phyloP scores from a whole-genome alignment of 2,329 filamentous ascomycete species.

The Trichoderma koningii region DNA sequence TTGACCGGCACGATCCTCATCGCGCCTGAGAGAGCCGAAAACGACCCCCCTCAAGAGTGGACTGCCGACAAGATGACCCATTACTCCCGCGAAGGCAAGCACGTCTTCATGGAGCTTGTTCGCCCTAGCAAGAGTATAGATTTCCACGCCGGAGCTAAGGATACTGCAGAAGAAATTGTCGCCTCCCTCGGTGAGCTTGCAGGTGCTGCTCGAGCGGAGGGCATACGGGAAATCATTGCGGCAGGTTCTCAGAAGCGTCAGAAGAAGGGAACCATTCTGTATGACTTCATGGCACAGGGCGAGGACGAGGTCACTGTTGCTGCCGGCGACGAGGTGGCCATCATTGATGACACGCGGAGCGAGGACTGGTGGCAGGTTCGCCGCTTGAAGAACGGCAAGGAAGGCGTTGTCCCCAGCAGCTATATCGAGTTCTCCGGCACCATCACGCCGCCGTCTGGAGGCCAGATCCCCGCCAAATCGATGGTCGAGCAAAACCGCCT shows the following conservation, averaged over 20 bases:
- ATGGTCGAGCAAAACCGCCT: slow-evolving; percentile 74
- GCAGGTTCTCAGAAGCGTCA: slow-evolving; percentile 70
- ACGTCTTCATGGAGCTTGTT: slow-evolving; percentile 93
- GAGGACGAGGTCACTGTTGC: slow-evolving; percentile 94
- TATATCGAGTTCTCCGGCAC: slow-evolving; percentile 87
- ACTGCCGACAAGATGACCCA: slow-evolving; percentile 93
- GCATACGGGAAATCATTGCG: slow-evolving; percentile 80
- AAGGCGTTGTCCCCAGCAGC: slow-evolving; percentile 94
- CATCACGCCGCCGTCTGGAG: slow-evolving; percentile 49
- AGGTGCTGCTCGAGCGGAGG: slow-evolving; percentile 80
- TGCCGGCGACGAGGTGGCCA: slow-evolving; percentile 84
- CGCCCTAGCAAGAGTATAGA: slow-evolving; percentile 92
- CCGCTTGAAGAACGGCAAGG: slow-evolving; percentile 85
- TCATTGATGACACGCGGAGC: slow-evolving; percentile 87
- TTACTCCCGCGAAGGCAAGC: slow-evolving; percentile 96
- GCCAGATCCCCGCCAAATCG: slow-evolving; percentile 58
- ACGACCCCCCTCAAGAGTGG: slow-evolving; percentile 90
- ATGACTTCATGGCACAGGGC: slow-evolving; percentile 95
- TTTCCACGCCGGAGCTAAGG: slow-evolving; percentile 95
- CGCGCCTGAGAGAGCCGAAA: slow-evolving; percentile 78
- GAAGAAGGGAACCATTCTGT: slow-evolving; percentile 84
- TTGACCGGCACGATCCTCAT: slow-evolving; percentile 88
- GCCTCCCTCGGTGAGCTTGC: slow-evolving; percentile 84
- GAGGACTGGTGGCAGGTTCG: slow-evolving; percentile 99
- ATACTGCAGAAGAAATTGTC: slow-evolving; percentile 93